phyloP scores from a whole-genome alignment of 495 filamentous ascomycete genomes.

The Aspergillus bridgeri region DNA sequence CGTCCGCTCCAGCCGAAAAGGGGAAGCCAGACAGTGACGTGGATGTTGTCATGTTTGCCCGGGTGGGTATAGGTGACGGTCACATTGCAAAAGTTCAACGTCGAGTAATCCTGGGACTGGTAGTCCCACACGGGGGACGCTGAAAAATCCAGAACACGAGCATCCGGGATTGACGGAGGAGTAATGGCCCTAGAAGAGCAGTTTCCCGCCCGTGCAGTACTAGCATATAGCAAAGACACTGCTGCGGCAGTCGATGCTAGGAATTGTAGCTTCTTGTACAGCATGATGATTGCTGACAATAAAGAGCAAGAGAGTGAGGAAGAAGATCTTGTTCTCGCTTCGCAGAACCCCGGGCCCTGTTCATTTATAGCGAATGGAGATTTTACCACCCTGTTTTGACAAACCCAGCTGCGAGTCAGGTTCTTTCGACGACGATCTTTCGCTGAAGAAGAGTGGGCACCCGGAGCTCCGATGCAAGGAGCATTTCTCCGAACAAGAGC shows the following conservation, averaged over 20 bases:
- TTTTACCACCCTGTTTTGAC: neutral
- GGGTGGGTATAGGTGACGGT: slow-evolving; percentile 45
- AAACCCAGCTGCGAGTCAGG: neutral
- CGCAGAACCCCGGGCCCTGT: neutral
- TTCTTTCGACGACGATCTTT: neutral
- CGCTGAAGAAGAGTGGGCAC: neutral
- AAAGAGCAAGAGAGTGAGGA: neutral
- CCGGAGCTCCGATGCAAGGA: neutral
- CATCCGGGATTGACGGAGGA: slow-evolving; percentile 1
- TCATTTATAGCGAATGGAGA: neutral
- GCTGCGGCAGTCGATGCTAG: neutral
- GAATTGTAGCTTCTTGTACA: neutral
- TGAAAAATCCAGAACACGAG: slow-evolving; percentile 2
- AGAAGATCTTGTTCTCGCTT: neutral
- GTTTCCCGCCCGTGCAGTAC: neutral
- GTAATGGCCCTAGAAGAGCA: slow-evolving; percentile 7
- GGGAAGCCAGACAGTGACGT: slow-evolving; percentile 36
- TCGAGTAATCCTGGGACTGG: neutral
- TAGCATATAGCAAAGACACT: neutral
- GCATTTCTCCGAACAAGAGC: neutral
- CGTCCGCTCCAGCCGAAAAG: slow-evolving; percentile 36
- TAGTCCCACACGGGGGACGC: neutral
- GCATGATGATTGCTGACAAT: neutral
- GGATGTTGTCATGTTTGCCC: slow-evolving; percentile 33
- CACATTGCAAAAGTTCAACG: slow-evolving; percentile 42